phyloP scores from a whole-genome alignment of 805 yeast species.

The Wickerhamomyces pijperi region DNA sequence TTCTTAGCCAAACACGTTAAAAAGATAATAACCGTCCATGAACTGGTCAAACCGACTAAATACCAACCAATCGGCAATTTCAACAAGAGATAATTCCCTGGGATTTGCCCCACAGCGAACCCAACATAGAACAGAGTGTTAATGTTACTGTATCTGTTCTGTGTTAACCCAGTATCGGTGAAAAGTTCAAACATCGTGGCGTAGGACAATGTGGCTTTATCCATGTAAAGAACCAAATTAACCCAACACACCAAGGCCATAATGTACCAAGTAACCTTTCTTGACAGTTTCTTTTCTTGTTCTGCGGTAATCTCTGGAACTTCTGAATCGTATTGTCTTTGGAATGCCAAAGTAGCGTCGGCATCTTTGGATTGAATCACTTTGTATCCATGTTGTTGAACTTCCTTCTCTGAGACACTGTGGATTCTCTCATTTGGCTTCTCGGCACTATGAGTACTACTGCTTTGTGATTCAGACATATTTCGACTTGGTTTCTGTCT shows the following conservation, averaged over 20 bases:
- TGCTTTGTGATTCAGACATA: not conserved
- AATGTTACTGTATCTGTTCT: constrained; percentile 33
- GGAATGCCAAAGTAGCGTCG: constrained; percentile 27
- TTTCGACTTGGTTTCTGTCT: too few species aligned
- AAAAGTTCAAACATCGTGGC: constrained; percentile 36
- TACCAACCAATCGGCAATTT: constrained; percentile 30
- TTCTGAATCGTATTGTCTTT: constrained; percentile 22
- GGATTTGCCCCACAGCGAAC: constrained; percentile 32
- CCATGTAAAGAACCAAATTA: constrained; percentile 34
- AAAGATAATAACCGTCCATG: constrained; percentile 38
- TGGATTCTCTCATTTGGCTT: constrained; percentile 23
- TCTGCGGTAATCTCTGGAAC: constrained; percentile 31
- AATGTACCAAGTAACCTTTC: constrained; percentile 27
- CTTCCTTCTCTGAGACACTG: constrained; percentile 1
- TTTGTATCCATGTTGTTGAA: constrained; percentile 22
- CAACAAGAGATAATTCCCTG: constrained; percentile 33
- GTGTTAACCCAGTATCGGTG: constrained; percentile 32
- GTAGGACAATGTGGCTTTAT: constrained; percentile 40
- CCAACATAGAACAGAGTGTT: constrained; percentile 46
- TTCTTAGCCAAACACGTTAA: constrained; percentile 33
- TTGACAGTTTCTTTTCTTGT: constrained; percentile 26
- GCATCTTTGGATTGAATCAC: constrained; percentile 25
- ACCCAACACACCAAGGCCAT: constrained; percentile 27
- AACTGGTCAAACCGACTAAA: constrained; percentile 23
- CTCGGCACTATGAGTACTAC: not conserved